Percentiles rank a stretch among this genome's conserved stretches.
Conservation (phyloP, 179 eudicot genomes). For the Corrigiola litoralis region DNA sequence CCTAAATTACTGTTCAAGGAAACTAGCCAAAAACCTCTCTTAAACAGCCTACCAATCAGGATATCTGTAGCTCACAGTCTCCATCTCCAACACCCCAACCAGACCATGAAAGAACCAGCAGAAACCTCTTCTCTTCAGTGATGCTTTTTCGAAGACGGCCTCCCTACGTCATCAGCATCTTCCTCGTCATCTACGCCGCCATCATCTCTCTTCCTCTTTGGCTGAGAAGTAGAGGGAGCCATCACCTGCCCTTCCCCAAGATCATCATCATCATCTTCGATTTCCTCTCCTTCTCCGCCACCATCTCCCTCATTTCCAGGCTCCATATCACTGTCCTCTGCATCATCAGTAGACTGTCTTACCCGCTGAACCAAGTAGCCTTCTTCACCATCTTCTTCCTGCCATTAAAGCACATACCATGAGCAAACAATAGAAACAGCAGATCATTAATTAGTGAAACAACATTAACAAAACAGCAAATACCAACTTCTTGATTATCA, state of each 20-base stretch:
- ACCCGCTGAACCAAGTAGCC: conserved; percentile 87
- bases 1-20: conserved; percentile 34
- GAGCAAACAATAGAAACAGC: background rate
- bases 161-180: conserved; percentile 32
- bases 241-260: conserved; percentile 65
- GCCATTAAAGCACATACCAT: conserved; percentile 24
- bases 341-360: conserved; percentile 39
- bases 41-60: conserved; percentile 10
- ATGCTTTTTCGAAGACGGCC: conserved; percentile 32
- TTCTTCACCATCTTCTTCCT: conserved; percentile 77
- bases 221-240: conserved; percentile 43
- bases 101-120: conserved; percentile 17
- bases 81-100: background rate
- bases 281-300: conserved; percentile 35
- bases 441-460: background rate
- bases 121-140: conserved; percentile 5
- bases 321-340: conserved; percentile 49
- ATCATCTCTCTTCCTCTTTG: conserved; percentile 58
- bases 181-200: conserved; percentile 27
- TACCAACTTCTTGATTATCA: background rate
- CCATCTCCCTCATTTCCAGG: conserved; percentile 45
- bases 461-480: background rate
- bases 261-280: conserved; percentile 34
- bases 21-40: conserved; percentile 15
- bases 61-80: conserved; percentile 1